Evolutionary conservation across 2,329 filamentous ascomycete genomes (phyloP), one percentile per base, ranked within the genome.

Genomic region (Fusarium sororula): DNA sequence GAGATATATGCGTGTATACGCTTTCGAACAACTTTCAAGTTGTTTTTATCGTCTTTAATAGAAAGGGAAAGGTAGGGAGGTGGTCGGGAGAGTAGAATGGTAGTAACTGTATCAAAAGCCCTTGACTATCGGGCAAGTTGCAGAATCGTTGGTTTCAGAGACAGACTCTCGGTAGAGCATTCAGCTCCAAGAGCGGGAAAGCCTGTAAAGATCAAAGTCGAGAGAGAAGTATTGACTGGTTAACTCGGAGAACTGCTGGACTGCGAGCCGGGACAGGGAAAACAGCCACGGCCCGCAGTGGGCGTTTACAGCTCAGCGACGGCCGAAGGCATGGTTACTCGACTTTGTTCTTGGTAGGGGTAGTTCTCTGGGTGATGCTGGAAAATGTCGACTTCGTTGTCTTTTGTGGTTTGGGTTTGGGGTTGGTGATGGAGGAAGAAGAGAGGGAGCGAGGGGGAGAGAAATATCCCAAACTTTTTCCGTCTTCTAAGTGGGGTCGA

Each of bases 241-340:
- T 78, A 90, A 89, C 88, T 94, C 92, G 90, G 87, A 91, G 92
- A 92, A 92, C 93, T 94, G 92, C 90, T 91, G 92, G 92, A 94
- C 93, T 95, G 90, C 91, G 89, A 89, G 89, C 90, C 89, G 88
- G 73, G 80, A 76, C 79, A 69, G 83, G 80, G 82, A 80, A 80
- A 78, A 61, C 66, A 81, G 81, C 81, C 84, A 84, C 81, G 85
- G 87, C 90, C 91, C 91, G 91, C 90, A 95, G 93, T 92, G 91
- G 91, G 89, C 85, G 90, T 94, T 95, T 95, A 97, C 92, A 96
- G 93, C 93, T 92, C 92, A 93, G 91, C 92, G 92, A 93, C 87
- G 88, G 92, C 91, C 91, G 88, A 90, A 90, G 90, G 90, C 89
- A 91, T 92, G 83, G 76, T 85, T 80, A 74, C 87, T 93, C 91